Conservation (phyloP, 495 filamentous ascomycete genomes). For the Penicillium antarcticum region DNA sequence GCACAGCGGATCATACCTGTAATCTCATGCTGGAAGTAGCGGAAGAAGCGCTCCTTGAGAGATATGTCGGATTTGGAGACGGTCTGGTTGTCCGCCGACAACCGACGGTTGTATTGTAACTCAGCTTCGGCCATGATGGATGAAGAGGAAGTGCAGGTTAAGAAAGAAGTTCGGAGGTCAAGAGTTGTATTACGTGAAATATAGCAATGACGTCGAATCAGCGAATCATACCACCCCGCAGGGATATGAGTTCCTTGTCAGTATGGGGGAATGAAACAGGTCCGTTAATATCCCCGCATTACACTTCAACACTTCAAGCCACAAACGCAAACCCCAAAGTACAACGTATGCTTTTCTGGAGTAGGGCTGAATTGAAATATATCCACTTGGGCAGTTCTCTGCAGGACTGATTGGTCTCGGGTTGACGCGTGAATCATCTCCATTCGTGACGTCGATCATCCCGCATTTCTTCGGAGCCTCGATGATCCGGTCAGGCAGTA, state of each 20-base stretch:
- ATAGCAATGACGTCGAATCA: constrained; percentile 27
- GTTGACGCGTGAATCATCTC: constrained; percentile 2
- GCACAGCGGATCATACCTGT: constrained; percentile 45
- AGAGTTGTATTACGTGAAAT: constrained; percentile 8
- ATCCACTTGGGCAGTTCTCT: neutral
- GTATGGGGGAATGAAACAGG: neutral
- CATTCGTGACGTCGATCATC: constrained; percentile 31
- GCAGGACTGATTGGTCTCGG: neutral
- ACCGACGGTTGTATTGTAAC: constrained; percentile 28
- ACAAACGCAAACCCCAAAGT: neutral
- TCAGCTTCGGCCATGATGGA: constrained; percentile 33
- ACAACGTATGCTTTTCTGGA: neutral
- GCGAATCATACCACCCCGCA: constrained; percentile 23
- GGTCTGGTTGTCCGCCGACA: constrained; percentile 41
- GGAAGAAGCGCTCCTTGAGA: constrained; percentile 73
- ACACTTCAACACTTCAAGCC: neutral
- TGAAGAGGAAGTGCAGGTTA: neutral
- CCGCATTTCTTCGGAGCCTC: constrained; percentile 19
- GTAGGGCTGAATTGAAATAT: neutral
- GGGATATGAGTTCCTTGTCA: neutral
- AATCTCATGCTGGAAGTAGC: constrained; percentile 71
- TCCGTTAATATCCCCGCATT: constrained; percentile 12
- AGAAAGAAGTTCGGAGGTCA: neutral
- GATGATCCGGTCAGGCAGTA: constrained; percentile 21
- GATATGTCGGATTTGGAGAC: constrained; percentile 40